phyloP scores from a whole-genome alignment of 108 stramenopile species.

The Stephanodiscus triporus region DNA sequence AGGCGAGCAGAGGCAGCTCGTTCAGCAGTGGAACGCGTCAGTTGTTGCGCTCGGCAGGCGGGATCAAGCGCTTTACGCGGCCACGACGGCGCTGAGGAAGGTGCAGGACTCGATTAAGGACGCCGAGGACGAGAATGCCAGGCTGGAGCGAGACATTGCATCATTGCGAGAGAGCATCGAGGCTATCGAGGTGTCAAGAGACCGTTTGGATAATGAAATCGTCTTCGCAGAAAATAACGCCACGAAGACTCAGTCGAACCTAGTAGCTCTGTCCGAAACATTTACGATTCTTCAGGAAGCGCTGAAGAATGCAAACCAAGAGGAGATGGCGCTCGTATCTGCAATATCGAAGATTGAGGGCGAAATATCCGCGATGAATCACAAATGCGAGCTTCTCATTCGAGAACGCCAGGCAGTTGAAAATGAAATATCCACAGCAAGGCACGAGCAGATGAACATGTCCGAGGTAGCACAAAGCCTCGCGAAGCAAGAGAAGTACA shows the following conservation, averaged over 20 bases:
- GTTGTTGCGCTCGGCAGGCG: slow-evolving; percentile 67
- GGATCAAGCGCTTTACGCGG: slow-evolving; percentile 82
- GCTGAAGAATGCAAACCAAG: slow-evolving; percentile 65
- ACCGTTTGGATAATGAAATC: slow-evolving; percentile 66
- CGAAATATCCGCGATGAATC: slow-evolving; percentile 35
- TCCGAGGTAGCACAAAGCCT: slow-evolving; percentile 75
- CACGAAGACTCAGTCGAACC: slow-evolving; percentile 52
- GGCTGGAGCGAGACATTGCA: slow-evolving; percentile 53
- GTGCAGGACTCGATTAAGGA: slow-evolving; percentile 60
- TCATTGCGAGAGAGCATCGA: slow-evolving; percentile 59
- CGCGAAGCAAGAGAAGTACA: slow-evolving; percentile 45
- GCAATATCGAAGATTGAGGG: slow-evolving; percentile 29
- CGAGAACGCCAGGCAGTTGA: slow-evolving; percentile 63
- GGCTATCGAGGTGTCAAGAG: slow-evolving; percentile 37
- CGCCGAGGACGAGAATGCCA: slow-evolving; percentile 48
- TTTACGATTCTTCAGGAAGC: slow-evolving; percentile 62
- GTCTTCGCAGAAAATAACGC: slow-evolving; percentile 56
- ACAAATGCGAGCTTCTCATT: slow-evolving; percentile 65
- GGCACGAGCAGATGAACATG: slow-evolving; percentile 61
- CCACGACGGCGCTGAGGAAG: slow-evolving; percentile 56
- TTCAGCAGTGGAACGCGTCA: slow-evolving; percentile 83
- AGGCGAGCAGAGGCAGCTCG: slow-evolving; percentile 79
- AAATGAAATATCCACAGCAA: slow-evolving; percentile 34
- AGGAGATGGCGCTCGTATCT: slow-evolving; percentile 52
- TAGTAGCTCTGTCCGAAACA: slow-evolving; percentile 32